Evolutionary conservation across 768 basidiomycete genomes (phyloP).

Genomic region (Cyathus striatus): DNA sequence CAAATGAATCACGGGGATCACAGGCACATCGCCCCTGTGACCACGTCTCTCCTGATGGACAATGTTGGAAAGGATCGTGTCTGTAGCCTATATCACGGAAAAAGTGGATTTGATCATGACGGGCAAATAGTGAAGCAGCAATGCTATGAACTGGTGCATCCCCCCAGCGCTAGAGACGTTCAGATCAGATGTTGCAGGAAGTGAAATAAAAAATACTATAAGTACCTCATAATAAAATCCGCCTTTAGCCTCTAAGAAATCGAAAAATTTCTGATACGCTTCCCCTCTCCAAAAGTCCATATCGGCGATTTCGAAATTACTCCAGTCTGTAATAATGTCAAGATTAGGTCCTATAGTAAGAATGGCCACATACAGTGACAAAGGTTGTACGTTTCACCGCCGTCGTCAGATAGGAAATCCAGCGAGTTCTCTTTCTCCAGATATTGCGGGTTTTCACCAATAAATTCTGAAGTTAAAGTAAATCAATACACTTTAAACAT

Average conservation of each 20-base stretch:
- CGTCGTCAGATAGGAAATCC: conserved; percentile 67
- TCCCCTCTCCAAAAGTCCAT: conserved; percentile 87
- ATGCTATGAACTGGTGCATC: conserved; percentile 79
- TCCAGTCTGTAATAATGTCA: conserved; percentile 72
- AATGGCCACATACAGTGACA: conserved; percentile 51
- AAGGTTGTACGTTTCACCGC: conserved; percentile 60
- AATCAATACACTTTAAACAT: conserved; percentile 1
- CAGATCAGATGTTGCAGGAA: not conserved
- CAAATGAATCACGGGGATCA: conserved; percentile 66
- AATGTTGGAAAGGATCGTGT: conserved; percentile 78
- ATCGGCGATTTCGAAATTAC: conserved; percentile 88
- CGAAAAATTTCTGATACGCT: conserved; percentile 81
- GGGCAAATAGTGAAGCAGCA: conserved; percentile 70
- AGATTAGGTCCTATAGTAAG: no score
- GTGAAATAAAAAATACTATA: not conserved
- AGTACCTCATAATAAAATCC: conserved; percentile 89
- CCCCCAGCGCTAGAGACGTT: conserved; percentile 60
- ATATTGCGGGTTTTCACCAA: conserved; percentile 54
- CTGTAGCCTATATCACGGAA: conserved; percentile 83
- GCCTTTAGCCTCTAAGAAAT: conserved; percentile 73
- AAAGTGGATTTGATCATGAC: conserved; percentile 74
- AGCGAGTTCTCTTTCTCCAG: conserved; percentile 63
- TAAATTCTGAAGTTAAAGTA: conserved; percentile 50
- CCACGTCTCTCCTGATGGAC: conserved; percentile 57
- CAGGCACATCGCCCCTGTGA: conserved; percentile 63